phyloP scores from a whole-genome alignment of 1,284 basidiomycete species.

The Moniliophthora roreri region DNA sequence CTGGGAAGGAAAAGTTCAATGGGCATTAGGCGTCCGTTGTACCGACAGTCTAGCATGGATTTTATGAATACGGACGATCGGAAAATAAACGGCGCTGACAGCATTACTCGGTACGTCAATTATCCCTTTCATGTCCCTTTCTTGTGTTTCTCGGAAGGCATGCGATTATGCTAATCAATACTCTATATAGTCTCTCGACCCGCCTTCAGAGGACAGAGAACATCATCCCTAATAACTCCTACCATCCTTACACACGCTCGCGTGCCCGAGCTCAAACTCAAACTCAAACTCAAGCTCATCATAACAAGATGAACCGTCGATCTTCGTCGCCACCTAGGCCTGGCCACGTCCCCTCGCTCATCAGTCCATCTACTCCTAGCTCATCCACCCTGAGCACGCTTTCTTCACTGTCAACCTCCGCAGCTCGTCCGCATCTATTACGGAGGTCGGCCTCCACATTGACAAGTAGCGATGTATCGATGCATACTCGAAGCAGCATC shows the following conservation, averaged over 20 bases:
- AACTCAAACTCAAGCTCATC: conserved; percentile 13
- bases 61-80: conserved; percentile 56
- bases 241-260: conserved; percentile 61
- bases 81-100: conserved; percentile 51
- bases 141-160: conserved; percentile 2
- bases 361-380: conserved; percentile 61
- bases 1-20: conserved; percentile 8
- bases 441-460: conserved; percentile 42
- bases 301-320: conserved; percentile 22
- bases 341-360: conserved; percentile 37
- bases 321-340: conserved; percentile 39
- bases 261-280: conserved; percentile 30
- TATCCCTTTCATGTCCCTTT: conserved; percentile 12
- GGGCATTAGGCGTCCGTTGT: conserved; percentile 53
- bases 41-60: conserved; percentile 83
- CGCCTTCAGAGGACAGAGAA: conserved; percentile 69
- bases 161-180: background rate
- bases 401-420: conserved; percentile 29
- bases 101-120: conserved; percentile 57
- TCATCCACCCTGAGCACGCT: conserved; percentile 62
- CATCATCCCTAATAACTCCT: conserved; percentile 46
- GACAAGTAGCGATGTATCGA: conserved; percentile 22
- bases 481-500: conserved; percentile 21
- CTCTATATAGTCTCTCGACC: conserved; percentile 52
- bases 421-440: conserved; percentile 30